phyloP scores from a whole-genome alignment of 2,329 filamentous ascomycete genomes.

The Diaporthe sp. region DNA sequence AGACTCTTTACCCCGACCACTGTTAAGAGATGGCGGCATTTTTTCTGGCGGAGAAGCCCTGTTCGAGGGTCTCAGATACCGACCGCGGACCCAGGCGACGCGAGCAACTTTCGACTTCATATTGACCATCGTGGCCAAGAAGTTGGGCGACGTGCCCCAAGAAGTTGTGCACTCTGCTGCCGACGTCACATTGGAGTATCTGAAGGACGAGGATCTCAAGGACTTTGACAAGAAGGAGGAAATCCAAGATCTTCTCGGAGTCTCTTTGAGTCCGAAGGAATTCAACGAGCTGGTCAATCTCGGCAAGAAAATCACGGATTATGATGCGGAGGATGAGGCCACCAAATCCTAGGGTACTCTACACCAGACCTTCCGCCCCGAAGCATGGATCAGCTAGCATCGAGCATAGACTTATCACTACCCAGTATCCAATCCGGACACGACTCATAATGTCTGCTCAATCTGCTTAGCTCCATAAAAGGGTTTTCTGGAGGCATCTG shows the following conservation, averaged over 20 bases:
- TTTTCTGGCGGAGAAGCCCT: conserved; percentile 87
- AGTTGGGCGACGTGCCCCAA: conserved; percentile 92
- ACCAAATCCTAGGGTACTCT: neutral
- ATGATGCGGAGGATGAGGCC: conserved; percentile 92
- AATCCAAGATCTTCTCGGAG: conserved; percentile 92
- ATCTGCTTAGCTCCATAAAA: no score
- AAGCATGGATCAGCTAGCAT: no score
- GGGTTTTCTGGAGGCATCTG: no score
- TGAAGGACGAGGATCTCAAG: conserved; percentile 94
- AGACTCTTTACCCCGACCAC: neutral
- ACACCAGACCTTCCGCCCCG: no score
- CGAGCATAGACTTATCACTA: no score
- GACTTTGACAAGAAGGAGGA: conserved; percentile 96
- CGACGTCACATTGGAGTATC: conserved; percentile 88
- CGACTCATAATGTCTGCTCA: no score
- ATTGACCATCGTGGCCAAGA: conserved; percentile 88
- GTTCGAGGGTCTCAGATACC: conserved; percentile 87
- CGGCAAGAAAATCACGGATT: conserved; percentile 99
- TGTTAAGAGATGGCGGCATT: conserved; percentile 76
- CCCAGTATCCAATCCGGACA: no score
- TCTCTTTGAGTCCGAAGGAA: conserved; percentile 86
- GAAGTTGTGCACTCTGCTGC: conserved; percentile 93
- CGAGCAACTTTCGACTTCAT: conserved; percentile 95
- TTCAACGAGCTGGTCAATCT: conserved; percentile 98
- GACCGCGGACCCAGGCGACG: conserved; percentile 91